These are phyloP conservation scores for Fusarium nelsonii DNA, from an alignment of 2,329 filamentous ascomycete genomes.

Conservation along the genomic window DNA sequence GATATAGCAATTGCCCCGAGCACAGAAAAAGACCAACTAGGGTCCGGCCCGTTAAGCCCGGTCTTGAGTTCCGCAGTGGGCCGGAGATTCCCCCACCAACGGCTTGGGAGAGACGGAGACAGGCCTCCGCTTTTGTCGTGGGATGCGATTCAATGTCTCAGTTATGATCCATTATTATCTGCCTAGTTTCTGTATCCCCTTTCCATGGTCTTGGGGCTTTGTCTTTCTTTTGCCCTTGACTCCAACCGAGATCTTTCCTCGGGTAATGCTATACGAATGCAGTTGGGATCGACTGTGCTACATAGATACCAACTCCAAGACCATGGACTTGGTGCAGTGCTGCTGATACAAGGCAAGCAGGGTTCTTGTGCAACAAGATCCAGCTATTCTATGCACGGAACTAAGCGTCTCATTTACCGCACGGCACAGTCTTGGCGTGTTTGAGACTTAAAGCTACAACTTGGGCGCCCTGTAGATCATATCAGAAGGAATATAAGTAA, in stretches of 20 bases:
- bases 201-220: not conserved
- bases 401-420: not conserved
- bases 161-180: not conserved
- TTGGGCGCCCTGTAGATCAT: not conserved
- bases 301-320: not conserved
- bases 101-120: not conserved
- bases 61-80: slow-evolving; percentile 3
- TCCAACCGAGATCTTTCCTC: not conserved
- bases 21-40: not conserved
- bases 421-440: not conserved
- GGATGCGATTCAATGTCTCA: not conserved
- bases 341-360: too few species aligned
- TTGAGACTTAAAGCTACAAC: not conserved
- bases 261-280: not conserved
- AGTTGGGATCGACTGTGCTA: not conserved
- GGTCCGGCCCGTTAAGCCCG: slow-evolving; percentile 21
- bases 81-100: not conserved
- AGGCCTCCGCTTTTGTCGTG: not conserved
- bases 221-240: not conserved
- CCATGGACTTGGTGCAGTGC: not conserved
- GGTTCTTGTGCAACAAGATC: not conserved
- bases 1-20: not conserved
- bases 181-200: not conserved
- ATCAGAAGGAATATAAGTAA: not conserved
- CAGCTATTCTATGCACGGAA: not conserved